Percentiles rank a stretch among this genome's conserved stretches.
Conservation (phyloP, 2,329 filamentous ascomycete species). For the Exutisphaerella laricina region DNA sequence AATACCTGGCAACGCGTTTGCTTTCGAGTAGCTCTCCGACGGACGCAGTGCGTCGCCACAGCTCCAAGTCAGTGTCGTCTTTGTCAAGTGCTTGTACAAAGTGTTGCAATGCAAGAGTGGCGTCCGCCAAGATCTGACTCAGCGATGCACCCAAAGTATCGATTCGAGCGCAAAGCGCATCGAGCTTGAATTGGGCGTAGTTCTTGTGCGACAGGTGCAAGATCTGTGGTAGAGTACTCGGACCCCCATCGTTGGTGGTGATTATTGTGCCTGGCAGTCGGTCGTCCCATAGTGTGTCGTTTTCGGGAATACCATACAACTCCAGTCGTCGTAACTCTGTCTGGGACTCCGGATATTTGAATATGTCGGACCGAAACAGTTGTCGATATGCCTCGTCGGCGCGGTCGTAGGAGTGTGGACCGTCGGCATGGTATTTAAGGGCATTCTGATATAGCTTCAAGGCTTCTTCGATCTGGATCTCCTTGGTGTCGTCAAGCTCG, state of each 20-base stretch:
- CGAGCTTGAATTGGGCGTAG: conserved; percentile 84
- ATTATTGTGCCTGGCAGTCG: conserved; percentile 36
- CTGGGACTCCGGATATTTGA: conserved; percentile 79
- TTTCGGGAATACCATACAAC: conserved; percentile 42
- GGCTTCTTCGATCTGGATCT: conserved; percentile 95
- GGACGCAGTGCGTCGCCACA: conserved; percentile 57
- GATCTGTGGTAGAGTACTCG: conserved; percentile 78
- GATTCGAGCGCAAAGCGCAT: conserved; percentile 40
- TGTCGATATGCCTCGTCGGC: conserved; percentile 76
- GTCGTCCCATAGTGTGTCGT: conserved; percentile 33
- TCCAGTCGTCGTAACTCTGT: conserved; percentile 76
- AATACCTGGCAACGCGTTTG: conserved; percentile 55
- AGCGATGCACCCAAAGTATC: conserved; percentile 24
- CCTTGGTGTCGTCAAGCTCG: conserved; percentile 89
- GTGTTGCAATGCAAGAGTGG: conserved; percentile 44
- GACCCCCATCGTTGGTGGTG: conserved; percentile 57
- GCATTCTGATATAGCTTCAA: conserved; percentile 90
- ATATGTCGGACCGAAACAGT: conserved; percentile 88
- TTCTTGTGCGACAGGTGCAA: conserved; percentile 95
- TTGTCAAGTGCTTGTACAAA: conserved; percentile 60
- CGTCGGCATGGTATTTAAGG: conserved; percentile 85
- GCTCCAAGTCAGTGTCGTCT: conserved; percentile 58
- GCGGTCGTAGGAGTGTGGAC: conserved; percentile 66
- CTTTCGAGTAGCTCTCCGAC: conserved; percentile 54
- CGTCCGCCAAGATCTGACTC: conserved; percentile 30